Percentiles rank a stretch among this genome's conserved stretches.
These are phyloP conservation scores for Falciphora oryzae DNA, from an alignment of 2,329 filamentous ascomycete genomes.

Conservation along the genomic window DNA sequence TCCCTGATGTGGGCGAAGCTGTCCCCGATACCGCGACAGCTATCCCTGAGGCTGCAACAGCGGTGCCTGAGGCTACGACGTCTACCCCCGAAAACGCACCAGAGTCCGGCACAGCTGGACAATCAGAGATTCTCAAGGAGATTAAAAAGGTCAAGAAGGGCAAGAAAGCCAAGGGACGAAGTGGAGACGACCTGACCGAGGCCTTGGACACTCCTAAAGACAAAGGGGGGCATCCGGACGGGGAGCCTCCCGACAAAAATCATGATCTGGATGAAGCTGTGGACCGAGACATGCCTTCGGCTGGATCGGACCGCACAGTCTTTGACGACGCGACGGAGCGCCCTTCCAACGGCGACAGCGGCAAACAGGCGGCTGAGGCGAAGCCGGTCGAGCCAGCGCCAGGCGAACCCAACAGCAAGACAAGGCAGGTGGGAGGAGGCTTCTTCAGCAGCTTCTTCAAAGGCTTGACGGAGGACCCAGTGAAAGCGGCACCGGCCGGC, in stretches of 20 bases:
- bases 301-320: constrained; percentile 39
- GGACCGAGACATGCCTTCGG: constrained; percentile 43
- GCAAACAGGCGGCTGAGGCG: constrained; percentile 41
- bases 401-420: constrained; percentile 29
- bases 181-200: constrained; percentile 30
- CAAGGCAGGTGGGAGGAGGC: constrained; percentile 36
- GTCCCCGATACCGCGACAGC: too few species aligned
- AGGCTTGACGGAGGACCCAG: constrained; percentile 24
- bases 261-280: constrained; percentile 31
- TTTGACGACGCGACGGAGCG: constrained; percentile 30
- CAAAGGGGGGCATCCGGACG: constrained; percentile 28
- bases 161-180: constrained; percentile 22
- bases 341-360: constrained; percentile 30
- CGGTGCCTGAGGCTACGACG: not conserved
- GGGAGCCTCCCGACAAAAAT: constrained; percentile 33
- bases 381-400: constrained; percentile 41
- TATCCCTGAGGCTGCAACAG: too few species aligned
- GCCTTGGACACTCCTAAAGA: constrained; percentile 17
- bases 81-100: not conserved
- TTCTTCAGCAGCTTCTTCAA: constrained; percentile 45
- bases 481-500: constrained; percentile 15
- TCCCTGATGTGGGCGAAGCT: not conserved
- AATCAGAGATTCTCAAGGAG: not conserved
- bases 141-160: constrained; percentile 5
- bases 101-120: not conserved